Conservation (phyloP, 345 rosid species). For the Populus tremula region DNA sequence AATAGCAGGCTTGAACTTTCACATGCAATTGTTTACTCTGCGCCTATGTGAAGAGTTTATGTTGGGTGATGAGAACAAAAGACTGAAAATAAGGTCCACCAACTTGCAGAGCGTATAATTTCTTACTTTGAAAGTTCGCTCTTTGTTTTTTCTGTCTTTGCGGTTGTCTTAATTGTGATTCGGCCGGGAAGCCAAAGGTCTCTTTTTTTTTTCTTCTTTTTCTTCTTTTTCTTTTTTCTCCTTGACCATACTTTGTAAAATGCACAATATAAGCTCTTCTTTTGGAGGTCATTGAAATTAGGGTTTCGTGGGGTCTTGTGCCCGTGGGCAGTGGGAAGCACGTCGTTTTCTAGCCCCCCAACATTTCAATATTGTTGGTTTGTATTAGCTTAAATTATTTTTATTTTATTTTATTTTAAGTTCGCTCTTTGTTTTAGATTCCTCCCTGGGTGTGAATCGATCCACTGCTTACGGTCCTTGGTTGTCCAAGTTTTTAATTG, state of each 20-base stretch:
- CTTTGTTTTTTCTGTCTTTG: neutral
- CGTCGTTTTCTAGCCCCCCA: slow-evolving; percentile 44
- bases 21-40: no score
- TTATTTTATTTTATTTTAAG: no score
- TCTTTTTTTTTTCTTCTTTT: no score
- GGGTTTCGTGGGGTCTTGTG: slow-evolving; percentile 60
- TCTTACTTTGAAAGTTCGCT: neutral
- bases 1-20: no score
- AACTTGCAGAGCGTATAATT: no score
- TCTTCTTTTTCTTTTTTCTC: neutral
- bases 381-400: neutral
- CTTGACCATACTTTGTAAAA: neutral
- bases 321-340: slow-evolving; percentile 52
- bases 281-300: slow-evolving; percentile 43
- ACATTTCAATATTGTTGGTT: slow-evolving; percentile 20
- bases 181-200: neutral
- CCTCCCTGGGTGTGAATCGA: no score
- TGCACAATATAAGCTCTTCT: slow-evolving; percentile 20
- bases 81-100: no score
- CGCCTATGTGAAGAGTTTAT: no score
- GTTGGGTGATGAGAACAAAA: no score
- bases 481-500: no score
- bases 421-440: no score
- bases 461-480: no score
- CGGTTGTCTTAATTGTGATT: neutral